These are phyloP conservation scores for Lumnitzera littorea DNA, from an alignment of 345 rosid genomes.

Conservation along the genomic window DNA sequence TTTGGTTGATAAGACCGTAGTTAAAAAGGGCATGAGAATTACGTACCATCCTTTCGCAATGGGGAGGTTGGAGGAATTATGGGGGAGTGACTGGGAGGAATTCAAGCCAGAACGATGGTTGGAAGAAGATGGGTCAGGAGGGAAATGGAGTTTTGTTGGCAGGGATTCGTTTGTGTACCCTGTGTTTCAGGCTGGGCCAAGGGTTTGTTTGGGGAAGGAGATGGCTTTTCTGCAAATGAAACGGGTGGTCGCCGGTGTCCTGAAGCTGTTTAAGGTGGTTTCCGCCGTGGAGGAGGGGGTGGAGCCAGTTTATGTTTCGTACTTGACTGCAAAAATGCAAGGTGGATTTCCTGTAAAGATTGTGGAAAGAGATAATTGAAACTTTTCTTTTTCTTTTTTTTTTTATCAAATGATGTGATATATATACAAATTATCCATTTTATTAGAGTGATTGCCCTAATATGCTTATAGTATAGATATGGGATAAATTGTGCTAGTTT, in stretches of 20 bases:
- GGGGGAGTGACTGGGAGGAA: conserved; percentile 41
- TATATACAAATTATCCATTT: no score
- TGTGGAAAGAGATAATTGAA: conserved; percentile 13
- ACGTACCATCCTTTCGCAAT: conserved; percentile 40
- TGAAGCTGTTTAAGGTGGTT: conserved; percentile 39
- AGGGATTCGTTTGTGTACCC: conserved; percentile 30
- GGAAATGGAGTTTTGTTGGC: conserved; percentile 28
- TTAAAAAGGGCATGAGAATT: conserved; percentile 29
- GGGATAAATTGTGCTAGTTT: no score
- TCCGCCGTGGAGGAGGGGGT: conserved; percentile 21
- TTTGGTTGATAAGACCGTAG: conserved; percentile 27
- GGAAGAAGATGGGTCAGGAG: conserved; percentile 17
- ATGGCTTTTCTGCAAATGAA: conserved; percentile 45
- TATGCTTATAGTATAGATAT: no score
- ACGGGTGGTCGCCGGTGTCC: conserved; percentile 26
- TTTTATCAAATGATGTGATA: no score
- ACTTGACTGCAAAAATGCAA: conserved; percentile 39
- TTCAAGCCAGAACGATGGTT: conserved; percentile 45
- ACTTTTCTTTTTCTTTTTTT: no score
- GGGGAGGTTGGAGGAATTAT: conserved; percentile 36
- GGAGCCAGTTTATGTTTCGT: conserved; percentile 7
- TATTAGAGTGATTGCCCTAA: no score
- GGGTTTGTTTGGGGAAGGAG: conserved; percentile 39
- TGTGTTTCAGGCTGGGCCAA: conserved; percentile 42
- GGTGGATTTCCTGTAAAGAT: conserved; percentile 50